Conservation (phyloP, 2,329 filamentous ascomycete species). For the Endoconidiophora polonica region DNA sequence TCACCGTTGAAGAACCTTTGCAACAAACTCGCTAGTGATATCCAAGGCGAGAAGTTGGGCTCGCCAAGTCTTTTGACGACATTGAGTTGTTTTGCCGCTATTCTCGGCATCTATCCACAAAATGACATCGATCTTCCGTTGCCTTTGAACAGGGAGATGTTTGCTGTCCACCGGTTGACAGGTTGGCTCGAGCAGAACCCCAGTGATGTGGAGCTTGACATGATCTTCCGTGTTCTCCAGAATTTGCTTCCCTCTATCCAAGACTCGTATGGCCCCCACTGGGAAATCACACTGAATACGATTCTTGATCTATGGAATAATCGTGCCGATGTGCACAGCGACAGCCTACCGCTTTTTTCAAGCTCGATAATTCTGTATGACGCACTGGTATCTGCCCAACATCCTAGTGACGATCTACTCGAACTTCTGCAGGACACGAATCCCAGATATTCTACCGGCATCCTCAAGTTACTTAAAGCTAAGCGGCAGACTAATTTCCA, state of each 20-base stretch:
- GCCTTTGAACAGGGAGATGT: conserved; percentile 55
- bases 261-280: conserved; percentile 77
- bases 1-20: conserved; percentile 23
- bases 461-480: conserved; percentile 41
- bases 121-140: conserved; percentile 33
- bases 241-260: conserved; percentile 55
- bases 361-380: conserved; percentile 33
- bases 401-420: conserved; percentile 65
- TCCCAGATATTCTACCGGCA: conserved; percentile 25
- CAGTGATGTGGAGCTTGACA: conserved; percentile 27
- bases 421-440: conserved; percentile 44
- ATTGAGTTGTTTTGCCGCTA: conserved; percentile 14
- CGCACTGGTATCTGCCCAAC: conserved; percentile 49
- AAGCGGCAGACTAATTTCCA: too few relatives aligned
- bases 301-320: conserved; percentile 2
- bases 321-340: neutral
- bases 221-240: conserved; percentile 40
- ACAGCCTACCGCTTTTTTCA: neutral
- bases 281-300: conserved; percentile 49
- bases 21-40: conserved; percentile 43
- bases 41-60: conserved; percentile 31
- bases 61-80: neutral
- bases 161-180: conserved; percentile 64
- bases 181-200: conserved; percentile 45
- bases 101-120: conserved; percentile 32